Conservation (phyloP, 2,329 filamentous ascomycete genomes). For the Xylaria sp. region DNA sequence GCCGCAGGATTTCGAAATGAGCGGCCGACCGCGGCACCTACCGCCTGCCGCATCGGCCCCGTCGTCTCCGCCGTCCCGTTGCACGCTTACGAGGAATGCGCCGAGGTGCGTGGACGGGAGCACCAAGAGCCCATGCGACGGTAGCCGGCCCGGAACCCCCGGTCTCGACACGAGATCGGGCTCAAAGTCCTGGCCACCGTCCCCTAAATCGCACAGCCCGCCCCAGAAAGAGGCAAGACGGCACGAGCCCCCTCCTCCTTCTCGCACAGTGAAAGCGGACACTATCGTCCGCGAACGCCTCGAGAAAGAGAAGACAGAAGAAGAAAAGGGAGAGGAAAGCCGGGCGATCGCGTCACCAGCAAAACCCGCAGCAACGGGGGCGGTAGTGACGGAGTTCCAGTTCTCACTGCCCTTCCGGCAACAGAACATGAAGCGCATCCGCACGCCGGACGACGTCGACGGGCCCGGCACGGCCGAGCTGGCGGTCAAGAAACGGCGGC, state of each 20-base stretch:
- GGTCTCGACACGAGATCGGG: neutral
- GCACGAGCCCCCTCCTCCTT: neutral
- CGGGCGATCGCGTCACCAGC: neutral
- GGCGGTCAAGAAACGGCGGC: constrained; percentile 73
- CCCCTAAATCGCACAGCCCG: neutral
- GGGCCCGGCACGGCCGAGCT: constrained; percentile 63
- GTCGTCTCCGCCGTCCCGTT: constrained; percentile 33
- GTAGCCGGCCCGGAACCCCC: neutral
- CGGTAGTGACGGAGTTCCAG: neutral
- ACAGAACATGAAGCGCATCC: constrained; percentile 58
- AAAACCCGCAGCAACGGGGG: neutral
- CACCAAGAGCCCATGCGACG: neutral
- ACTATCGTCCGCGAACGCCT: neutral
- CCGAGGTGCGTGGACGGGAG: constrained; percentile 12
- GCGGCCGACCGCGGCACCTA: constrained; percentile 34
- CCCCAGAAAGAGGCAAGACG: constrained; percentile 1
- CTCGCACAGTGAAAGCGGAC: neutral
- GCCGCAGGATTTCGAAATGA: constrained; percentile 36
- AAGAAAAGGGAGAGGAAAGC: neutral
- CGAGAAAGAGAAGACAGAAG: neutral
- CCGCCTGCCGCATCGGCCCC: constrained; percentile 30
- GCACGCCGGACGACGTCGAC: constrained; percentile 68
- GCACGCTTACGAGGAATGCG: constrained; percentile 27
- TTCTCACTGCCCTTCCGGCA: neutral
- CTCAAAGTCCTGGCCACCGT: constrained; percentile 9